These are phyloP conservation scores for Globisporangium takayamanum DNA, from an alignment of 352 stramenopile genomes.

Conservation along the genomic window DNA sequence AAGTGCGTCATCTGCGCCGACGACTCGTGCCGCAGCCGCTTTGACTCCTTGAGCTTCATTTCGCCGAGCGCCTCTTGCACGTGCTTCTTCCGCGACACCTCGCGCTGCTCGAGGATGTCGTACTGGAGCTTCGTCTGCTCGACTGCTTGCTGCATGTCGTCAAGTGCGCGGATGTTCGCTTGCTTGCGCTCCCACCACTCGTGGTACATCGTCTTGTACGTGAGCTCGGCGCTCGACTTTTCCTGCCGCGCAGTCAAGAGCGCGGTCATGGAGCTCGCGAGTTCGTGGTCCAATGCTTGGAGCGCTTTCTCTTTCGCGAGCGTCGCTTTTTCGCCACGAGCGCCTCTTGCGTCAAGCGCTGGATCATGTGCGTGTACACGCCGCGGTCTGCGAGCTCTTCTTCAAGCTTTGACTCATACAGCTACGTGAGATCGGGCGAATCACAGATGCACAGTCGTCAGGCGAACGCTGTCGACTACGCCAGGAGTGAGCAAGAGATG, in stretches of 20 bases:
- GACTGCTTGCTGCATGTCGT: conserved; percentile 72
- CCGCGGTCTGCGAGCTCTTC: conserved; percentile 62
- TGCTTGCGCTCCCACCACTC: conserved; percentile 71
- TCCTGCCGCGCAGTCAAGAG: conserved; percentile 61
- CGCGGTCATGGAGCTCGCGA: conserved; percentile 39
- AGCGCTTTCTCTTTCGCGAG: conserved; percentile 59
- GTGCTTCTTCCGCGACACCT: conserved; percentile 69
- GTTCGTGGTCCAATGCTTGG: conserved; percentile 43
- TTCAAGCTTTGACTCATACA: conserved; percentile 74
- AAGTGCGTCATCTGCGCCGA: conserved; percentile 73
- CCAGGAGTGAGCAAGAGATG: neutral
- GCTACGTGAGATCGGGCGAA: conserved; percentile 29
- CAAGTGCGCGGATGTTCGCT: conserved; percentile 58
- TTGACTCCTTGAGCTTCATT: conserved; percentile 63
- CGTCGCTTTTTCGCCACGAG: conserved; percentile 57
- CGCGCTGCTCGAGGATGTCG: conserved; percentile 69
- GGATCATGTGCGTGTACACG: conserved; percentile 83
- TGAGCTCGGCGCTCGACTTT: conserved; percentile 54
- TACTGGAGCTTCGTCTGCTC: conserved; percentile 68
- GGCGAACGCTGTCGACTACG: neutral
- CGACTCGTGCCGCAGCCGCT: conserved; percentile 65
- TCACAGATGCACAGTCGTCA: neutral
- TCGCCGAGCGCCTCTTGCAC: conserved; percentile 63
- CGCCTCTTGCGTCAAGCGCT: conserved; percentile 55
- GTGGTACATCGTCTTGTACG: conserved; percentile 61